Percentiles rank a stretch among this genome's conserved stretches.
These are phyloP conservation scores for Barnettozyma salicaria DNA, from an alignment of 805 yeast genomes.

Conservation along the genomic window DNA sequence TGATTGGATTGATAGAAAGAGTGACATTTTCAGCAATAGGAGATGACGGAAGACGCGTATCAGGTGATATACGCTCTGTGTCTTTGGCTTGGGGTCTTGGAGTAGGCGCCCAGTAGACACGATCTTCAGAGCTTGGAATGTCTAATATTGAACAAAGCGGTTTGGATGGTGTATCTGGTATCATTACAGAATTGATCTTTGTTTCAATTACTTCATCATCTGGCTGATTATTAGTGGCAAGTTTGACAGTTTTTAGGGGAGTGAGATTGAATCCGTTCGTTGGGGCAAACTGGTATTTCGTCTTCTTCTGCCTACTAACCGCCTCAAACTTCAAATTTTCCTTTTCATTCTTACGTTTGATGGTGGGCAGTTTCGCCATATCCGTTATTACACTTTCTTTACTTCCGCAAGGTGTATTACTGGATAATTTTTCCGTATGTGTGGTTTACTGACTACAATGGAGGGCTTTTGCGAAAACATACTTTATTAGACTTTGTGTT, in stretches of 20 bases:
- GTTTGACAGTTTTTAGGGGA: conserved; percentile 8
- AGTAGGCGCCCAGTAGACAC: conserved; percentile 26
- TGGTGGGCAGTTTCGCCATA: neutral
- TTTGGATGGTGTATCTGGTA: conserved; percentile 2
- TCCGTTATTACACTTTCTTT: too few relatives aligned
- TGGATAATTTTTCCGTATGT: too few relatives aligned
- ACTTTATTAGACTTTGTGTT: too few relatives aligned
- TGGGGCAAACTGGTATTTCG: conserved; percentile 13
- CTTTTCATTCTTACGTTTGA: too few relatives aligned
- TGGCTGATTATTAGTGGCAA: conserved; percentile 7
- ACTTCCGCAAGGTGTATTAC: too few relatives aligned
- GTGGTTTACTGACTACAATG: too few relatives aligned
- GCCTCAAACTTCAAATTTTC: too few relatives aligned
- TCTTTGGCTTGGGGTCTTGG: conserved; percentile 13
- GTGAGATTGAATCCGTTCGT: conserved; percentile 7
- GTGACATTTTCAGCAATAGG: conserved; percentile 16
- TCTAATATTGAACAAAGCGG: conserved; percentile 2
- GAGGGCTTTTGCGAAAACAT: too few relatives aligned
- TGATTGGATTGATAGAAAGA: conserved; percentile 16
- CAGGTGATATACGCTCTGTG: conserved; percentile 3
- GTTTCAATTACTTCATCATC: neutral
- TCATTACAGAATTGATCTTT: neutral
- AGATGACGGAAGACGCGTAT: conserved; percentile 19
- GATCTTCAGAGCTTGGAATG: conserved; percentile 23
- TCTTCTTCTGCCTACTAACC: conserved; percentile 7